A percentile compares a stretch with the other conserved stretches of the same genome.
phyloP scores from a whole-genome alignment of 2,329 filamentous ascomycete species.

The Pseudocercospora vitis region DNA sequence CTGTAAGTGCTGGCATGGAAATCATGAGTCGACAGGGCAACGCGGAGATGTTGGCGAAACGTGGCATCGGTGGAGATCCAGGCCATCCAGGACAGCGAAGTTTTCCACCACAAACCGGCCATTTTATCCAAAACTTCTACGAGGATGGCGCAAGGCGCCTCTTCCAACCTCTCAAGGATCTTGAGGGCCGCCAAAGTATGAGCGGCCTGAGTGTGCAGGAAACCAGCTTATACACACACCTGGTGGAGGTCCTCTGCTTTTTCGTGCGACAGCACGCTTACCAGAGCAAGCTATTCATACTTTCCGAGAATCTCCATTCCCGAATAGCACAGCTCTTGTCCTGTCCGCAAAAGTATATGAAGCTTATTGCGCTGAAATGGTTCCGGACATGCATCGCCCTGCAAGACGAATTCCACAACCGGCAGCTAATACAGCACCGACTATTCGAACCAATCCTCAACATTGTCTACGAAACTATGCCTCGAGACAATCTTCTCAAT shows the following conservation, averaged over 20 bases:
- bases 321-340: slow-evolving; percentile 79
- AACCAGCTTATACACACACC: slow-evolving; percentile 84
- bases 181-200: slow-evolving; percentile 61
- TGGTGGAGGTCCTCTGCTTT: slow-evolving; percentile 91
- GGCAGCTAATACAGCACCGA: slow-evolving; percentile 76
- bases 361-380: slow-evolving; percentile 88
- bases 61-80: slow-evolving; percentile 36
- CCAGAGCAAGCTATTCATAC: slow-evolving; percentile 83
- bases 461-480: slow-evolving; percentile 80
- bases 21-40: slow-evolving; percentile 55
- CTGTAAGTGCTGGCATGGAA: slow-evolving; percentile 61
- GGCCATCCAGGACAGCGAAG: slow-evolving; percentile 21
- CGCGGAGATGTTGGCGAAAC: slow-evolving; percentile 67
- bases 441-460: slow-evolving; percentile 82
- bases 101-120: slow-evolving; percentile 67
- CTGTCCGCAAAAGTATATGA: slow-evolving; percentile 86
- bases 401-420: slow-evolving; percentile 88
- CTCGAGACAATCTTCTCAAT: slow-evolving; percentile 87
- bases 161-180: slow-evolving; percentile 80
- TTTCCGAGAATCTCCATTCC: slow-evolving; percentile 73
- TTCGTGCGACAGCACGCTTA: slow-evolving; percentile 87
- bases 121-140: slow-evolving; percentile 86
- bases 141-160: slow-evolving; percentile 80
- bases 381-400: slow-evolving; percentile 83
- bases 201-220: slow-evolving; percentile 72